These are phyloP conservation scores for Begonia masoniana DNA, from an alignment of 306 rosid genomes.

Conservation along the genomic window DNA sequence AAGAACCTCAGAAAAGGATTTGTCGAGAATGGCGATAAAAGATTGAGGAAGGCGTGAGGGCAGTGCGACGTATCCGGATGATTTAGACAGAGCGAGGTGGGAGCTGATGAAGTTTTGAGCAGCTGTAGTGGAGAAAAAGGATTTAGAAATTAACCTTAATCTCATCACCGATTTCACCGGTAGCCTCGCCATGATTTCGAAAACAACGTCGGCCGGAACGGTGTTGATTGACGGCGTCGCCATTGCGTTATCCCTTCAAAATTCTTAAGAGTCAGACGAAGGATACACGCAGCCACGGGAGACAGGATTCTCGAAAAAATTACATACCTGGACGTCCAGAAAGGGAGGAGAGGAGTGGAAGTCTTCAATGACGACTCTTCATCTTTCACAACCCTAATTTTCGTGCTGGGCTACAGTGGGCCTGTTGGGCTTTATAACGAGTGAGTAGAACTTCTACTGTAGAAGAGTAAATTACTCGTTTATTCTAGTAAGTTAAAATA, in stretches of 20 bases:
- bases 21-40: neutral
- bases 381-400: too few relatives aligned
- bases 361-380: too few relatives aligned
- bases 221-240: neutral
- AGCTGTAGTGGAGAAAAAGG: neutral
- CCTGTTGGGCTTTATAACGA: too few relatives aligned
- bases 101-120: neutral
- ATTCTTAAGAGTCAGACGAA: too few relatives aligned
- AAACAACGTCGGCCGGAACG: neutral
- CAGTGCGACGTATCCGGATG: neutral
- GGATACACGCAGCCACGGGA: too few relatives aligned
- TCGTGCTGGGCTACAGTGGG: too few relatives aligned
- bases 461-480: too few relatives aligned
- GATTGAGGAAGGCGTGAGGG: neutral
- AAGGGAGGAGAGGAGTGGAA: too few relatives aligned
- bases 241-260: neutral
- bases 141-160: neutral
- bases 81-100: neutral
- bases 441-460: too few relatives aligned
- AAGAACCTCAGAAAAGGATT: neutral
- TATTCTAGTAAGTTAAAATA: too few relatives aligned
- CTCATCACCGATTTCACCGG: neutral
- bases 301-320: too few relatives aligned
- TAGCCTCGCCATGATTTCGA: neutral
- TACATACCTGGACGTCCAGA: too few relatives aligned